Conservation (phyloP, 768 basidiomycete species). For the Xerocomellus chrysenteron region DNA sequence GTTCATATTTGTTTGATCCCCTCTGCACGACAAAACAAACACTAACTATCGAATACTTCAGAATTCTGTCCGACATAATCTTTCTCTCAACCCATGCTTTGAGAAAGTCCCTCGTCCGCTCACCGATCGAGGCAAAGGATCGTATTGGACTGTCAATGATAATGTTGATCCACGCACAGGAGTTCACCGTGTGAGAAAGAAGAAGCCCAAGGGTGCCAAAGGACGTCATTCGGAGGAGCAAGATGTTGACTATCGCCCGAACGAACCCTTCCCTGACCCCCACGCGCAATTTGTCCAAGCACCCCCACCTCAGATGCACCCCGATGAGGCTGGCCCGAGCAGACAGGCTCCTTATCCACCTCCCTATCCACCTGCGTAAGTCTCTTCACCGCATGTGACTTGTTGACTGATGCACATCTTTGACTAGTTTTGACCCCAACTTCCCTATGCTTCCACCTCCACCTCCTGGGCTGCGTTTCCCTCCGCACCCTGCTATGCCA, state of each 20-base stretch:
- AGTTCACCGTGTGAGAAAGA: constrained; percentile 85
- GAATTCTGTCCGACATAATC: constrained; percentile 91
- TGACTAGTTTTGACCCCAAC: constrained; percentile 66
- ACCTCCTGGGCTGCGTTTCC: constrained; percentile 58
- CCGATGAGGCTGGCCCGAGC: constrained; percentile 61
- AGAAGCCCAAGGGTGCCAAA: constrained; percentile 65
- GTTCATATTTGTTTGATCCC: constrained; percentile 55
- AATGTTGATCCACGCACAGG: constrained; percentile 87
- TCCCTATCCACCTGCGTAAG: constrained; percentile 56
- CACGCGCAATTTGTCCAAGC: constrained; percentile 52
- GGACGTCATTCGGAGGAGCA: constrained; percentile 53
- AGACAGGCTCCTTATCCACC: constrained; percentile 60
- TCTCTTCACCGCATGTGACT: background rate
- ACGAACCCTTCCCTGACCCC: constrained; percentile 56
- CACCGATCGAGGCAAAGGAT: constrained; percentile 88
- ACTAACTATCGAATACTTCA: constrained; percentile 33
- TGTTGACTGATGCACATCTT: constrained; percentile 9
- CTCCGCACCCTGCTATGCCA: constrained; percentile 53
- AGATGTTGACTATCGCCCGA: constrained; percentile 64
- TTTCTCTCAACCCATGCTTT: constrained; percentile 88
- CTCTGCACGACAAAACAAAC: constrained; percentile 29
- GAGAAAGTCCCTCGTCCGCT: constrained; percentile 90
- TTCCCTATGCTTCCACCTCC: constrained; percentile 62
- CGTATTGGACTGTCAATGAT: constrained; percentile 91
- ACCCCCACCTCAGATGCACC: constrained; percentile 50